Evolutionary conservation across 805 yeast species (phyloP).

Genomic region (Starmerella etchellsii): DNA sequence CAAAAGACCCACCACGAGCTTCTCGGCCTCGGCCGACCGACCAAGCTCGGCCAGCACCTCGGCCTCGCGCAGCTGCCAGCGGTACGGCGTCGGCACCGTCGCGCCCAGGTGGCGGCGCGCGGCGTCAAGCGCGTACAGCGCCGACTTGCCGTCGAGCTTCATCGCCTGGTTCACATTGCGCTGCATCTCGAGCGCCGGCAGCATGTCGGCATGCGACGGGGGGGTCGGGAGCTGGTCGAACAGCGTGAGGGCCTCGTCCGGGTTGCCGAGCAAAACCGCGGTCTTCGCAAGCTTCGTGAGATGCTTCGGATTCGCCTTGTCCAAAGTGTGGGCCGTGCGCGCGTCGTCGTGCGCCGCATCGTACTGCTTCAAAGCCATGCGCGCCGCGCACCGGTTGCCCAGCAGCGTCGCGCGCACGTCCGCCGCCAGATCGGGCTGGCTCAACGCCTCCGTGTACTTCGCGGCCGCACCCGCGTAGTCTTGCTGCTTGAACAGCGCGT

Average conservation of each 20-base stretch:
- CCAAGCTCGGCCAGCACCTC: constrained; percentile 23
- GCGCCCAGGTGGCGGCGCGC: constrained; percentile 29
- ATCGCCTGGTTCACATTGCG: constrained; percentile 28
- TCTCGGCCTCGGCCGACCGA: constrained; percentile 28
- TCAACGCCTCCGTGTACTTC: constrained; percentile 28
- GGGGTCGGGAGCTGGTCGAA: constrained; percentile 18
- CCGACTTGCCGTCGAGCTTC: constrained; percentile 25
- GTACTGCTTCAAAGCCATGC: constrained; percentile 26
- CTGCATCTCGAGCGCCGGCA: constrained; percentile 29
- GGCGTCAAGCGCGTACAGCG: constrained; percentile 27
- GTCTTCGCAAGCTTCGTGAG: constrained; percentile 28
- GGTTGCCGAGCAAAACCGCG: constrained; percentile 26
- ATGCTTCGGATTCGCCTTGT: constrained; percentile 27
- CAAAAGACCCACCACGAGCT: constrained; percentile 27
- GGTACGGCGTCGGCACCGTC: constrained; percentile 26
- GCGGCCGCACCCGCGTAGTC: constrained; percentile 25
- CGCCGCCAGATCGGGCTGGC: constrained; percentile 28
- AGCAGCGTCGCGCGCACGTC: constrained; percentile 19
- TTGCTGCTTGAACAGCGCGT: constrained; percentile 28
- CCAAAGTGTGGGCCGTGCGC: constrained; percentile 23
- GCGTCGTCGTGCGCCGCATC: constrained; percentile 28
- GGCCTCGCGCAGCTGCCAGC: constrained; percentile 28
- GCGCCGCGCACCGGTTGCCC: constrained; percentile 32
- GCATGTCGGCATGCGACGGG: constrained; percentile 17
- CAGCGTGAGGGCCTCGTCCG: constrained; percentile 26